Evolutionary conservation across 1,284 basidiomycete species (phyloP), one percentile per base, ranked within the genome.

Genomic region (Puccinia novopanici): DNA sequence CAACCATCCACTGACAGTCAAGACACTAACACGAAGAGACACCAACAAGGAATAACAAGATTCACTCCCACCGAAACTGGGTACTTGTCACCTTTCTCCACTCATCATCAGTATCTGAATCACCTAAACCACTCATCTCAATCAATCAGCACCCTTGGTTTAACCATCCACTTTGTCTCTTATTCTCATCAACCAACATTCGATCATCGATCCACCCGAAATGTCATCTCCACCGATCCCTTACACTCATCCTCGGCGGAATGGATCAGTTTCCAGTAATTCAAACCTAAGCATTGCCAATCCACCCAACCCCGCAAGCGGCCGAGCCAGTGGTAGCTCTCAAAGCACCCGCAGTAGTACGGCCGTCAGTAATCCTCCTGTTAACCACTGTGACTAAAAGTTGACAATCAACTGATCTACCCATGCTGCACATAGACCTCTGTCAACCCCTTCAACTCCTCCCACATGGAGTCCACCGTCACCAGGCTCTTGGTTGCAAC

Each of bases 401-500:
- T 8, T 48, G 22, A 37, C 42, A 50, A 45, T n/a, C 45, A 34
- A 59, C 52, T 57, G 37, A n/a, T 73, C 55, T 10, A 9, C 30
- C 50, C 45, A 45, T 45, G 15, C 45, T 45, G 45, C 15, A 45
- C 15, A 10, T 52, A 78, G 61, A 37, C 54, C 57, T 30, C 68
- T 17, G 57, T 79, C 34, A 71, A 61, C 40, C 77, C 68, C n/a
- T 67, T 79, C 55, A 71, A 40, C 76, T 77, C 79, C 22, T 81
- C 82, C 15, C 86, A 87, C 12, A 92, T 95, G 82, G 95, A 98
- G 86, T 93, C 93, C 61, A 92, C 93, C 54, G 95, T 98, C 42
- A 98, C 96, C 17, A 90, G 94, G 75, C 89, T 99, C 27, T 89
- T 99, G 17, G 94, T 99, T 1, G 92, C 94, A 27, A 98, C 98